Evolutionary conservation across 225 moss, liverwort and hornwort genomes (phyloP).

Genomic region (Polytrichum formosum): DNA sequence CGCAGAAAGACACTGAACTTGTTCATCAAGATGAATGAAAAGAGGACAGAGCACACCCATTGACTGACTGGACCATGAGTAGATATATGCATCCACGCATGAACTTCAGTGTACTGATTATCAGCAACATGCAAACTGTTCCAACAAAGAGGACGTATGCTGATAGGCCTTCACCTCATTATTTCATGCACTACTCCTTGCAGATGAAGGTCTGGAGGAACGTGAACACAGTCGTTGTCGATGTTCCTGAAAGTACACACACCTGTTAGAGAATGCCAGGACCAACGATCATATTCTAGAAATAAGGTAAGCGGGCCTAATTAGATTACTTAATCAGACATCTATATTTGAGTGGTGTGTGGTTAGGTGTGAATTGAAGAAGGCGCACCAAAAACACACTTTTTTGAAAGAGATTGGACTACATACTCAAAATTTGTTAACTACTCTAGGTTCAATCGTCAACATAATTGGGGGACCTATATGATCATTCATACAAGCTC

Average conservation of each 20-base stretch:
- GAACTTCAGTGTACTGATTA: neutral
- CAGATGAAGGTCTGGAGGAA: constrained; percentile 35
- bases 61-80: neutral
- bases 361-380: neutral
- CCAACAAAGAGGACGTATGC: neutral
- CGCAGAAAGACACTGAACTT: constrained; percentile 36
- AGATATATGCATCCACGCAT: neutral
- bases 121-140: neutral
- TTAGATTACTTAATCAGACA: too few relatives aligned
- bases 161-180: neutral
- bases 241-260: constrained; percentile 39
- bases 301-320: too few relatives aligned
- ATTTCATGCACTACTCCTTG: constrained; percentile 25
- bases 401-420: neutral
- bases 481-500: too few relatives aligned
- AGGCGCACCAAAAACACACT: neutral
- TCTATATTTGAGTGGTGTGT: too few relatives aligned
- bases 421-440: neutral
- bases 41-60: constrained; percentile 7
- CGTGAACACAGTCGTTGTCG: constrained; percentile 40
- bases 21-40: constrained; percentile 11
- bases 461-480: too few relatives aligned
- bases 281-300: neutral
- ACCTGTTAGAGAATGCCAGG: neutral
- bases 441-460: too few relatives aligned